Conservation (phyloP, 2,329 filamentous ascomycete genomes). For the Diaporthe destruens region DNA sequence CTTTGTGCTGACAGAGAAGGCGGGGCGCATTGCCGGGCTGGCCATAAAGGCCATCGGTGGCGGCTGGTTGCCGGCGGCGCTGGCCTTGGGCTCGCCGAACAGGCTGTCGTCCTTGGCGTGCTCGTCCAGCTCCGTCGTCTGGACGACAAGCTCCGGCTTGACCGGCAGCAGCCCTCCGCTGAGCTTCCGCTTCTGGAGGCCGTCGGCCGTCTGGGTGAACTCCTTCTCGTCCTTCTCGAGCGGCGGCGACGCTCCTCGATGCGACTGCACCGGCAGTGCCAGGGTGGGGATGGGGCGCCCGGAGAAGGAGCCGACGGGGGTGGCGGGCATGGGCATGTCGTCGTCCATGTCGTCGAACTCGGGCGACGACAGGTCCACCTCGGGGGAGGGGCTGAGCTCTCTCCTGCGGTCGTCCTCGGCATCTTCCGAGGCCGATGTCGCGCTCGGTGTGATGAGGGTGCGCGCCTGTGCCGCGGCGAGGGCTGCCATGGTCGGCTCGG, state of each 20-base stretch:
- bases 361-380: conserved; percentile 89
- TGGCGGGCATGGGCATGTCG: conserved; percentile 69
- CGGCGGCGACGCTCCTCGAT: conserved; percentile 85
- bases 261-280: conserved; percentile 65
- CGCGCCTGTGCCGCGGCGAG: conserved; percentile 63
- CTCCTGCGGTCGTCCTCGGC: conserved; percentile 73
- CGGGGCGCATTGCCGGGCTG: conserved; percentile 68
- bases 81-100: conserved; percentile 59
- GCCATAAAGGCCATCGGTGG: conserved; percentile 61
- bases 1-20: conserved; percentile 57
- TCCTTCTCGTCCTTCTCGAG: conserved; percentile 96
- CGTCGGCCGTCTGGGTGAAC: conserved; percentile 94
- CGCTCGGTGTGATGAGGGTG: conserved; percentile 81
- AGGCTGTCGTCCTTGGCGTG: conserved; percentile 63
- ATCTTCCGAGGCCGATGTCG: conserved; percentile 76
- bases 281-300: conserved; percentile 48
- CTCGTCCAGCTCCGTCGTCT: conserved; percentile 56
- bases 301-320: conserved; percentile 75
- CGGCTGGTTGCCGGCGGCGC: conserved; percentile 45
- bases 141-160: conserved; percentile 49
- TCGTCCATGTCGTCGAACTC: conserved; percentile 84
- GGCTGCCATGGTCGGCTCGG: conserved; percentile 70
- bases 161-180: conserved; percentile 57
- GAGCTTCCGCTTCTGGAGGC: conserved; percentile 77
- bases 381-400: conserved; percentile 89